phyloP scores from a whole-genome alignment of 1,284 basidiomycete species.

The Austroboletus novae-zelandiae region DNA sequence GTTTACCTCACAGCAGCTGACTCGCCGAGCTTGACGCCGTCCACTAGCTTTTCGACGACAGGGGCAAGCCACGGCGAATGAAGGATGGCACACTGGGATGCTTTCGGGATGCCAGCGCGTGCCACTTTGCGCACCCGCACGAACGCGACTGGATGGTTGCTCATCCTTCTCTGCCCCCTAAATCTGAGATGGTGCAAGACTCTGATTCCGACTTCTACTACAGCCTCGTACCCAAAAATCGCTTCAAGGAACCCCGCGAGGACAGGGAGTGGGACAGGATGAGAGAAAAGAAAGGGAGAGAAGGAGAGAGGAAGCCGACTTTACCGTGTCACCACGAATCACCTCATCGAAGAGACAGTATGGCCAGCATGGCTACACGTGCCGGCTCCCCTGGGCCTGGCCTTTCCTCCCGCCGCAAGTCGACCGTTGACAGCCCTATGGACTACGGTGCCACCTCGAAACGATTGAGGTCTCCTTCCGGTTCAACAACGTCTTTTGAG shows the following conservation, averaged over 20 bases:
- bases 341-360: conserved; percentile 20
- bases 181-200: conserved; percentile 19
- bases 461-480: conserved; percentile 22
- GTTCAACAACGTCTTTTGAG: conserved; percentile 26
- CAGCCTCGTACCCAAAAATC: conserved; percentile 10
- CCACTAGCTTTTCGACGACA: conserved; percentile 27
- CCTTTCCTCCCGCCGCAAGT: conserved; percentile 11
- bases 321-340: conserved; percentile 6
- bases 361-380: conserved; percentile 6
- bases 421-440: conserved; percentile 13
- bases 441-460: conserved; percentile 10
- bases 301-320: conserved; percentile 10
- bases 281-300: not conserved
- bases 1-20: conserved; percentile 8
- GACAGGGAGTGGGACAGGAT: conserved; percentile 9
- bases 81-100: conserved; percentile 25
- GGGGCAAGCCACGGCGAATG: conserved; percentile 24
- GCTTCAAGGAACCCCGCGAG: conserved; percentile 8
- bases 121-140: conserved; percentile 28
- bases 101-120: conserved; percentile 15
- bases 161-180: conserved; percentile 25
- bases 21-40: conserved; percentile 8
- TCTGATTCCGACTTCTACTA: conserved; percentile 25
- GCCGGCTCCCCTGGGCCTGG: conserved; percentile 8
- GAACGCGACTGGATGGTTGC: conserved; percentile 28